Evolutionary conservation across 345 rosid genomes (phyloP).

Genomic region (Anastatica hierochuntica): DNA sequence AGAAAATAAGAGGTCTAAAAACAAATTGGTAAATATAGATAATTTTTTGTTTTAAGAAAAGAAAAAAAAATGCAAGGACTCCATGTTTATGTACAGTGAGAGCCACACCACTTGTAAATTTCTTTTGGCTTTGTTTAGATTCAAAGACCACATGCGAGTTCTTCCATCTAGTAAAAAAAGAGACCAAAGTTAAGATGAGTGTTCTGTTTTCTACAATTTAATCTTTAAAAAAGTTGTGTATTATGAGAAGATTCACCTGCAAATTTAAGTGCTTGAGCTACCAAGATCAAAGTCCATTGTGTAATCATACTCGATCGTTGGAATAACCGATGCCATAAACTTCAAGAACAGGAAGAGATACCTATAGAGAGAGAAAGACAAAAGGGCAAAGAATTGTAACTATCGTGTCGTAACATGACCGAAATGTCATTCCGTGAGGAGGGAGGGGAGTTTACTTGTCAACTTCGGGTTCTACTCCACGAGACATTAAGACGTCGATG

Average conservation of each 20-base stretch:
- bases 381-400: background rate
- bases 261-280: constrained; percentile 57
- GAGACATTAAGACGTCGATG: constrained; percentile 90
- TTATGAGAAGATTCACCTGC: constrained; percentile 16
- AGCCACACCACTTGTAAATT: background rate
- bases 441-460: no score
- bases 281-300: constrained; percentile 97
- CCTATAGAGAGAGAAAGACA: constrained; percentile 30
- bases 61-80: background rate
- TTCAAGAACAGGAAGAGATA: constrained; percentile 86
- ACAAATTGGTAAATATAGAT: background rate
- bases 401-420: no score
- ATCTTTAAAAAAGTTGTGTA: background rate
- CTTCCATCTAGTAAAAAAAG: background rate
- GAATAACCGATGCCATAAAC: constrained; percentile 87
- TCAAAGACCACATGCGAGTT: background rate
- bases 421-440: no score
- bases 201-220: background rate
- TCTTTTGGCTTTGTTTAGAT: background rate
- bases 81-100: background rate
- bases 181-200: background rate
- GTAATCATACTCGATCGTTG: constrained; percentile 91
- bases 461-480: constrained; percentile 97
- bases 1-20: background rate
- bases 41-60: background rate